These are phyloP conservation scores for Westerdykella ornata DNA, from an alignment of 2,329 filamentous ascomycete genomes.

Conservation along the genomic window DNA sequence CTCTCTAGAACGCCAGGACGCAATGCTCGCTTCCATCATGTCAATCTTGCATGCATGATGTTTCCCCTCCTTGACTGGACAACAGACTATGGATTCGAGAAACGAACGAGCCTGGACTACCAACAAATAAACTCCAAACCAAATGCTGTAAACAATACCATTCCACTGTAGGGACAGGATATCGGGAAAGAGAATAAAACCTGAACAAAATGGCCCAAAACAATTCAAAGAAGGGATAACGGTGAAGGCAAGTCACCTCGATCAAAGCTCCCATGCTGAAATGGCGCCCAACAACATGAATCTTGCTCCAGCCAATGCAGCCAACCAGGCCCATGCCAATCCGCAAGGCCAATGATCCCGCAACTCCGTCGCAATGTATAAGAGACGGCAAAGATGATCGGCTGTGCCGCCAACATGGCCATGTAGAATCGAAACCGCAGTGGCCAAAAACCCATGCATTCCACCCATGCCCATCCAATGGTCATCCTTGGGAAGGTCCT, in stretches of 20 bases:
- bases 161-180: slow-evolving; percentile 30
- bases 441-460: slow-evolving; percentile 4
- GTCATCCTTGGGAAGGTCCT: slow-evolving; percentile 7
- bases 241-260: too few species aligned
- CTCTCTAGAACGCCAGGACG: too few species aligned
- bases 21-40: too few species aligned
- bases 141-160: slow-evolving; percentile 19
- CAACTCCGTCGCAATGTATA: slow-evolving; percentile 16
- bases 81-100: slow-evolving; percentile 1
- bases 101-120: neutral
- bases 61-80: too few species aligned
- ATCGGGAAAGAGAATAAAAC: slow-evolving; percentile 18
- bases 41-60: too few species aligned
- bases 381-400: slow-evolving; percentile 13
- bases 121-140: slow-evolving; percentile 9
- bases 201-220: slow-evolving; percentile 1
- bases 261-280: slow-evolving; percentile 13
- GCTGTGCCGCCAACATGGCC: slow-evolving; percentile 9
- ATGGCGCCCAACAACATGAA: slow-evolving; percentile 10
- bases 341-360: slow-evolving; percentile 19
- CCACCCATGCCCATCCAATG: slow-evolving; percentile 9
- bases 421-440: neutral
- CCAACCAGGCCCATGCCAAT: slow-evolving; percentile 21
- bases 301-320: slow-evolving; percentile 15
- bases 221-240: slow-evolving; percentile 2